Base-by-base conservation (phyloP, 2,329 filamentous ascomycete species). In the Allantophomopsis lycopodina region DNA sequence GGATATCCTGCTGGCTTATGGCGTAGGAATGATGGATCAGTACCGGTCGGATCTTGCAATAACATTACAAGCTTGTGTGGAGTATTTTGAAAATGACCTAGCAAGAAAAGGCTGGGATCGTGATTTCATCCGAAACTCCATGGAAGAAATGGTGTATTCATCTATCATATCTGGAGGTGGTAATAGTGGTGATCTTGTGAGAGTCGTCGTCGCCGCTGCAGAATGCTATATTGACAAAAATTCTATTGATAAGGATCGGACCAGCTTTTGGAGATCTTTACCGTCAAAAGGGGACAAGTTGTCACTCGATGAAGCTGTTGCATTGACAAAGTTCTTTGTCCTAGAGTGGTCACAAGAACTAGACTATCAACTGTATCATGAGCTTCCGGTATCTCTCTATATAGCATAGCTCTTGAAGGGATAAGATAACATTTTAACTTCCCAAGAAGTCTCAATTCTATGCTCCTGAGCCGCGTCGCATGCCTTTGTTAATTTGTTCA, bases 331-430 rank as follows among this genome's bases (percentile, higher is more conserved):
- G 37, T 43, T 53, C 7, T 54, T 58, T 35, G 52, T 58, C 13
- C 42, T 58, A 23, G 54, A 57, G 40, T 58, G 55, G 56, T 58
- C 55, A 17, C 47, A 50, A 37, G 55, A 58, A 38, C 53, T 59
- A 11, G 55, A 59, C 44, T 57, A 59, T 38, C 54, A 58, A 48
- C 47, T 58, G 36, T 58, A 58, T 41, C 54, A 58, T 38, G 46
- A 58, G 17, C 40, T 58, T 12, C 56, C 54, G 7, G 41, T 44
- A 28, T 28, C 23, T 12, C 7, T 28, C 3, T 28, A 28, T 8
- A 8, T 28, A 28, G 7, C 23, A 28, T 28, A 12, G 11, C 10
- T 10, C 11, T 3, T 6, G 8, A 12, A 8, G 3, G 10, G 3
- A 3, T 10, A 28, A 28, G 7, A 6, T 28, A 10, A 28, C 11